These are phyloP conservation scores for Polysphondylium violaceum DNA, from an alignment of 78 protist genomes.

Conservation along the genomic window DNA sequence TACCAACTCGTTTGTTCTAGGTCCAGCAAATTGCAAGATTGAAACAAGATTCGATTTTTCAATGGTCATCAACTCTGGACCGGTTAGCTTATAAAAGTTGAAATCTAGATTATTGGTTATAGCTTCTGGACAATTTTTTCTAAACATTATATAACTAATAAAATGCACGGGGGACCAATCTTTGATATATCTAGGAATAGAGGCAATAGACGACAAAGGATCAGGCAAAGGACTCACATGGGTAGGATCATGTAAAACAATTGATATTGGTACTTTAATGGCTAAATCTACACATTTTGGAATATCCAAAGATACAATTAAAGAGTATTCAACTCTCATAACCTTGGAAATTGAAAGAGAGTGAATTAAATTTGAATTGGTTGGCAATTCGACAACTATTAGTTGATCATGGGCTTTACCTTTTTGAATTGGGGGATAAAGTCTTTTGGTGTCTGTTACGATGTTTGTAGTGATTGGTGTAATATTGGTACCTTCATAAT, in stretches of 20 bases:
- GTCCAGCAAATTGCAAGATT: conserved; percentile 1
- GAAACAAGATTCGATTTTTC: not conserved
- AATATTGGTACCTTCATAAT: not conserved
- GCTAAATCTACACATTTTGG: conserved; percentile 33
- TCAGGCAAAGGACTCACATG: conserved; percentile 10
- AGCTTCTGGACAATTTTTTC: conserved; percentile 6
- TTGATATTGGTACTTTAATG: conserved; percentile 1
- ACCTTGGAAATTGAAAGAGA: not conserved
- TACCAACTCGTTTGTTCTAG: not conserved
- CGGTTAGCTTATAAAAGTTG: not conserved
- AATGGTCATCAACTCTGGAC: conserved; percentile 1
- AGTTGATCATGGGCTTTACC: not conserved
- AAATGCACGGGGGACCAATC: not conserved
- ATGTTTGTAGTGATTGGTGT: not conserved
- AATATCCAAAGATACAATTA: conserved; percentile 15
- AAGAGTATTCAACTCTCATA: conserved; percentile 8
- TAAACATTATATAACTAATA: conserved; percentile 1
- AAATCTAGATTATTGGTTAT: not conserved
- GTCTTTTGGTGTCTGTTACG: not conserved
- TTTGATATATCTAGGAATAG: conserved; percentile 14
- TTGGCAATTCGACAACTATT: conserved; percentile 16
- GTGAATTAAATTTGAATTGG: not conserved
- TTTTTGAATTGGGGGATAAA: conserved; percentile 9
- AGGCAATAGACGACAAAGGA: conserved; percentile 20
- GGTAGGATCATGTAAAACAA: conserved; percentile 23